Base-by-base conservation (phyloP, 1,139 yeast species). In the Kurtzmaniella quercitrusa region DNA sequence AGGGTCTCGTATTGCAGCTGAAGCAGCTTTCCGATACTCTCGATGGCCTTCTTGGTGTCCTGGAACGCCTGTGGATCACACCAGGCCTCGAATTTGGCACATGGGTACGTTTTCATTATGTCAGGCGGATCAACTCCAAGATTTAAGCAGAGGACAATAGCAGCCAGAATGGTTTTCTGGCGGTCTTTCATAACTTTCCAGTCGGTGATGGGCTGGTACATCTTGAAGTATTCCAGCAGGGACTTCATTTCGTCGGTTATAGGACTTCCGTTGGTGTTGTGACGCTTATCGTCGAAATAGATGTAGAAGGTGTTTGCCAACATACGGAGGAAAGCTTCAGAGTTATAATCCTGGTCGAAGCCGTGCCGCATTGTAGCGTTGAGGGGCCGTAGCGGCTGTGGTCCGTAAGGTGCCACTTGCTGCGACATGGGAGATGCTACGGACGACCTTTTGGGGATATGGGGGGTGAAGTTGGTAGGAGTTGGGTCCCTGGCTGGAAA, bases 111-210 rank as follows among this genome's bases (percentile, higher is more conserved):
- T 62, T 90, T 89, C 65, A 88, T 81, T 33, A 91, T 82, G 63
- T 94, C 98, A 1, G 99, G 98, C 2, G 99, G 98, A 53, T 93
- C 98, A 2, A 93, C 97, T 4, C 98, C 98, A 41, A 93, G 68
- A 58, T 94, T 93, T 38, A 93, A 70, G 60, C 99, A 93, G 41
- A 93, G 67, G 43, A 93, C 91, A 24, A 93, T 70, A 12, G 96
- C 97, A 0, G 98, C 98, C 47, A 88, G 82, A n/a, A 91, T 90
- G 1, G 99, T 94, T 59, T 91, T 85, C 58, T 87, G 96, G 37
- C 96, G 79, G 55, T 90, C 96, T 51, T 85, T 82, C 76, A 89
- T 86, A 29, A 82, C 77, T 53, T 94, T 86, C 98, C 98, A 93
- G 57, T 93, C 98, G 4, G 81, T 66, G 5, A 85, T 84, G 2